phyloP scores from a whole-genome alignment of 306 rosid species.

The Astragalus membranaceus region DNA sequence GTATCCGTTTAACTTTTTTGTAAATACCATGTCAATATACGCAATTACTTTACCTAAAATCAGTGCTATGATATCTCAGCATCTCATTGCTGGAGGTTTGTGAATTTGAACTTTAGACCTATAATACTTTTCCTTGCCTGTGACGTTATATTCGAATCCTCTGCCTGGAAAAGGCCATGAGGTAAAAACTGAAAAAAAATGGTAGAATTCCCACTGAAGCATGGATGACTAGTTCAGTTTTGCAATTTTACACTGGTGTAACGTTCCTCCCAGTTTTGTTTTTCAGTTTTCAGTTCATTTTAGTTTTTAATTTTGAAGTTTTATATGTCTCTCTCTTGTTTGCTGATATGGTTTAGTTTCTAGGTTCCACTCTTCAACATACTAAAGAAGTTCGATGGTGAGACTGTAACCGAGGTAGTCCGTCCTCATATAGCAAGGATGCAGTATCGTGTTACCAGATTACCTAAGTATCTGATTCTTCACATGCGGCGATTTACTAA shows the following conservation, averaged over 20 bases:
- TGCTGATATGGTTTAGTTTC: slow-evolving; percentile 23
- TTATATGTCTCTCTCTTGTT: neutral
- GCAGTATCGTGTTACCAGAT: slow-evolving; percentile 80
- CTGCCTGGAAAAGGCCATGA: neutral
- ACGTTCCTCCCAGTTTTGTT: neutral
- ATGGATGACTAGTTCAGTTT: neutral
- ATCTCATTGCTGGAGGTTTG: neutral
- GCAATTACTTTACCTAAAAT: too few relatives aligned
- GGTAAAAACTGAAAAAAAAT: neutral
- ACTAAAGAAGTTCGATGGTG: slow-evolving; percentile 92
- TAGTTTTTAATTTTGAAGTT: neutral
- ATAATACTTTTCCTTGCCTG: neutral
- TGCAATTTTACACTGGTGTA: neutral
- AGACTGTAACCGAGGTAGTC: slow-evolving; percentile 85
- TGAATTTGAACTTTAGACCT: too few relatives aligned
- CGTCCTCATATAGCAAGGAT: slow-evolving; percentile 91
- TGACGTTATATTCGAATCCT: neutral
- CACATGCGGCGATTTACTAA: slow-evolving; percentile 94
- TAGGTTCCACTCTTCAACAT: slow-evolving; percentile 97
- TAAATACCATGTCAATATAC: neutral
- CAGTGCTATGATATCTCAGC: too few relatives aligned
- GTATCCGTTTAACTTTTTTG: neutral
- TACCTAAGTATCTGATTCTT: slow-evolving; percentile 75
- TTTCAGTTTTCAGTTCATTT: neutral
- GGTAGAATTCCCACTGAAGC: neutral